Base-by-base conservation (phyloP, 192 early-diverging fungal genomes). In the Irineochytrium annulatum region DNA sequence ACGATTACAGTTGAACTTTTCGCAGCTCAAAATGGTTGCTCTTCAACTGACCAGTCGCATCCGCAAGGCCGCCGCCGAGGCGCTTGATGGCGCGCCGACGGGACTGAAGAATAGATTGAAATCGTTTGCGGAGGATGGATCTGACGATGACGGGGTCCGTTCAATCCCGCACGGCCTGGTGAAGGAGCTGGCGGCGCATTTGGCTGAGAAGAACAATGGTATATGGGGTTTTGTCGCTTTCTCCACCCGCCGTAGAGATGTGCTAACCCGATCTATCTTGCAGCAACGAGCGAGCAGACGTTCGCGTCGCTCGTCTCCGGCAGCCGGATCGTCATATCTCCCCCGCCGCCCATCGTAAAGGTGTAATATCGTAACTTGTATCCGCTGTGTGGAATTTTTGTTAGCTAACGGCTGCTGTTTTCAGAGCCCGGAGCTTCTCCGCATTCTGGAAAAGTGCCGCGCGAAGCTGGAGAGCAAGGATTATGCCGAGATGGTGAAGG, bases 401-500 rank as follows among this genome's bases (percentile, higher is more conserved):
- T n/a, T n/a, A n/a, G n/a, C n/a, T n/a, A n/a, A n/a, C n/a, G n/a
- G 46, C 46, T 49, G 46, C 13, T 22, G 13, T 49, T 49, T 22
- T 30, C 46, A 68, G 66, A 34, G 29, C 39, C 43, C 55, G 19
- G 52, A 53, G 33, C 34, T 68, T 11, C 14, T 62, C 35, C 3
- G 19, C 20, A 19, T 65, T 32, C 55, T 71, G 5, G 43, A 59
- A 13, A 29, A 11, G 33, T 53, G 51, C 35, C 45, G 56, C 3
- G 56, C 22, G 48, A 43, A 64, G 20, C 57, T 71, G 14, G 56
- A 28, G 26, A 54, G 55, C 29, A 17, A 35, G 16, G 69, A 58
- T 20, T 71, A 71, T 34, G 62, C 34, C 0, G 52, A 62, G 30
- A 71, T 71, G 69, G 53, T 52, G 4, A 30, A 39, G n/a, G 20